Evolutionary conservation across 1,284 basidiomycete genomes (phyloP).

Genomic region (Trichosporon sp.): DNA sequence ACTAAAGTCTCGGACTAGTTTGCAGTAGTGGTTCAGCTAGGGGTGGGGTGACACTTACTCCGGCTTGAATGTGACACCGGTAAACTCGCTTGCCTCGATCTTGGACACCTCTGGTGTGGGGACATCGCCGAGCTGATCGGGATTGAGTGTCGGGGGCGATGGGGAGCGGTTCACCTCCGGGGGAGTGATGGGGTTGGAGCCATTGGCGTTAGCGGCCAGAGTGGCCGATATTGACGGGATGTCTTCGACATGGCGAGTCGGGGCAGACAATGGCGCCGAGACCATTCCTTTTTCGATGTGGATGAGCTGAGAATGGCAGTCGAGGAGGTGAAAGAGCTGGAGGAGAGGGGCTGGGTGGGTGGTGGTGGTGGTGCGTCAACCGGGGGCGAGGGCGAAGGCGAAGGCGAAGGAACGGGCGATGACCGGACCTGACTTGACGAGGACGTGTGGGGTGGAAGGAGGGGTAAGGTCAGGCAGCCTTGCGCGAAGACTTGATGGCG

Average conservation of each 20-base stretch:
- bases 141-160: slow-evolving; percentile 18
- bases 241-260: slow-evolving; percentile 2
- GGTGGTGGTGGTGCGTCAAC: not conserved
- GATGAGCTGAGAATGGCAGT: not conserved
- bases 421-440: not conserved
- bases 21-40: not conserved
- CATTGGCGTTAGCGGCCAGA: not conserved
- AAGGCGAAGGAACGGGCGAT: not conserved
- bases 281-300: slow-evolving; percentile 1
- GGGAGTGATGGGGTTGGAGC: not conserved
- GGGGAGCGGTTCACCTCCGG: not conserved
- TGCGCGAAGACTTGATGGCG: not conserved
- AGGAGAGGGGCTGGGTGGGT: not conserved
- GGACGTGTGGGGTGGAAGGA: not conserved
- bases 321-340: not conserved
- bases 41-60: slow-evolving; percentile 29
- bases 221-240: slow-evolving; percentile 1
- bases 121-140: slow-evolving; percentile 13
- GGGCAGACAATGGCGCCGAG: slow-evolving; percentile 1
- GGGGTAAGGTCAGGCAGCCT: too few relatives aligned
- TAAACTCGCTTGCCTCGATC: slow-evolving; percentile 44
- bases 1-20: too few relatives aligned
- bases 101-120: slow-evolving; percentile 39
- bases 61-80: slow-evolving; percentile 45
- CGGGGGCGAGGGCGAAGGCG: too few relatives aligned